Percentiles rank a stretch among this genome's conserved stretches.
These are phyloP conservation scores for Pythium oligandrum DNA, from an alignment of 352 stramenopile species.

Conservation along the genomic window DNA sequence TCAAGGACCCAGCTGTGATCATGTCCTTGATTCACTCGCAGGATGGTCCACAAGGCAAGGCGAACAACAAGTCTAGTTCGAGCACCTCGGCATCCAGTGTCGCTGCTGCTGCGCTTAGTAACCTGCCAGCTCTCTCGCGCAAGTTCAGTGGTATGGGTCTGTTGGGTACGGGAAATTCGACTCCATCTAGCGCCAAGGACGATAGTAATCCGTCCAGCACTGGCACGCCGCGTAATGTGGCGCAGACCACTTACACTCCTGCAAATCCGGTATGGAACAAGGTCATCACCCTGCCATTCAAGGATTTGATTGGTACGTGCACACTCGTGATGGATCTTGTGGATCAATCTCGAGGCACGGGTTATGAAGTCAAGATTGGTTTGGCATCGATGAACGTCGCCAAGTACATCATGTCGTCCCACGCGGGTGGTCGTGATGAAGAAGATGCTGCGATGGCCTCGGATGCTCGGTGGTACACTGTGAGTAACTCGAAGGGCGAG, in stretches of 20 bases:
- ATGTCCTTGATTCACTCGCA: conserved; percentile 61
- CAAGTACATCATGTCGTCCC: conserved; percentile 77
- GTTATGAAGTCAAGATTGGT: conserved; percentile 42
- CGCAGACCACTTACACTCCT: conserved; percentile 49
- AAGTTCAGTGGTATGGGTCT: conserved; percentile 70
- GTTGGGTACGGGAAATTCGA: conserved; percentile 27
- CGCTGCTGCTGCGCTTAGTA: conserved; percentile 27
- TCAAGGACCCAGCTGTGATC: conserved; percentile 64
- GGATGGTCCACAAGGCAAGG: conserved; percentile 25
- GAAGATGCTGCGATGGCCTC: conserved; percentile 71
- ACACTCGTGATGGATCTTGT: conserved; percentile 72
- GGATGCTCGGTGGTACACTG: conserved; percentile 78
- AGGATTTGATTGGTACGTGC: conserved; percentile 69
- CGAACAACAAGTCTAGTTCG: conserved; percentile 4
- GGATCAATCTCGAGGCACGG: conserved; percentile 39
- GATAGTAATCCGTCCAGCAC: conserved; percentile 42
- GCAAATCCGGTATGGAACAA: conserved; percentile 83
- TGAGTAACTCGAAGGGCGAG: conserved; percentile 81
- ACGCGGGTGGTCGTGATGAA: conserved; percentile 26
- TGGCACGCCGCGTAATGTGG: conserved; percentile 46
- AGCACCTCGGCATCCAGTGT: conserved; percentile 11
- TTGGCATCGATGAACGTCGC: conserved; percentile 74
- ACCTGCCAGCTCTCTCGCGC: conserved; percentile 60
- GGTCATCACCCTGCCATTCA: conserved; percentile 70
- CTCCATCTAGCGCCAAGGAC: conserved; percentile 9